phyloP scores from a whole-genome alignment of 495 filamentous ascomycete genomes.

The Durotheca rogersii region DNA sequence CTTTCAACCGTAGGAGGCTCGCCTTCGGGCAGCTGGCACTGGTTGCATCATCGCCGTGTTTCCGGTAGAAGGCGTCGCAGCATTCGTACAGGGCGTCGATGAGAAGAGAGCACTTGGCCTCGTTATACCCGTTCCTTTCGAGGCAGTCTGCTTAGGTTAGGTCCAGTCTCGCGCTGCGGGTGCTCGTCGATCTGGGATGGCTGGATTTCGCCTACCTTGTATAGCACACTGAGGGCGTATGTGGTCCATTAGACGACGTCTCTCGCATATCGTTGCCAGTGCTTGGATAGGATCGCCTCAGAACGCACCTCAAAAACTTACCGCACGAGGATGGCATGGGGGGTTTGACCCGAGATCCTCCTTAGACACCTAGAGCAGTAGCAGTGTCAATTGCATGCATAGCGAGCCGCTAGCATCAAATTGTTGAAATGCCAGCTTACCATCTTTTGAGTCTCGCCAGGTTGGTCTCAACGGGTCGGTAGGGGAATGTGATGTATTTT shows the following conservation, averaged over 20 bases:
- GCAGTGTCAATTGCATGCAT: constrained; percentile 7
- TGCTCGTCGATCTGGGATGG: not conserved
- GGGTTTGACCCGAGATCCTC: constrained; percentile 73
- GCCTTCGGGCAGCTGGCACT: constrained; percentile 86
- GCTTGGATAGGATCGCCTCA: constrained; percentile 8
- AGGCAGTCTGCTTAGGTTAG: constrained; percentile 66
- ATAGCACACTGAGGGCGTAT: constrained; percentile 69
- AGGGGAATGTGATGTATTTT: not conserved
- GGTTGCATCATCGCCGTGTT: constrained; percentile 72
- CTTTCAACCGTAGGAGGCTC: constrained; percentile 74
- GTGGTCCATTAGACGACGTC: too few relatives aligned
- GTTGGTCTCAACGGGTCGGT: not conserved
- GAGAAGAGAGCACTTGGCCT: constrained; percentile 76
- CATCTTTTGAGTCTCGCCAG: constrained; percentile 9
- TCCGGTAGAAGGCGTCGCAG: constrained; percentile 84
- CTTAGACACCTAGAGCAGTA: constrained; percentile 44
- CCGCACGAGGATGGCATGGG: constrained; percentile 86
- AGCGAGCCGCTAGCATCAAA: not conserved
- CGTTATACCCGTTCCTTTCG: constrained; percentile 78
- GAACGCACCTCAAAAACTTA: constrained; percentile 49
- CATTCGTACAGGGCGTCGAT: constrained; percentile 95
- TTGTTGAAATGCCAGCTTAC: constrained; percentile 4
- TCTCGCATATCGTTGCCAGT: constrained; percentile 17
- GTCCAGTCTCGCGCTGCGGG: constrained; percentile 1
- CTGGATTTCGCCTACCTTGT: constrained; percentile 65